Conservation (phyloP, 345 rosid genomes). For the Euphorbia tirucalli region DNA sequence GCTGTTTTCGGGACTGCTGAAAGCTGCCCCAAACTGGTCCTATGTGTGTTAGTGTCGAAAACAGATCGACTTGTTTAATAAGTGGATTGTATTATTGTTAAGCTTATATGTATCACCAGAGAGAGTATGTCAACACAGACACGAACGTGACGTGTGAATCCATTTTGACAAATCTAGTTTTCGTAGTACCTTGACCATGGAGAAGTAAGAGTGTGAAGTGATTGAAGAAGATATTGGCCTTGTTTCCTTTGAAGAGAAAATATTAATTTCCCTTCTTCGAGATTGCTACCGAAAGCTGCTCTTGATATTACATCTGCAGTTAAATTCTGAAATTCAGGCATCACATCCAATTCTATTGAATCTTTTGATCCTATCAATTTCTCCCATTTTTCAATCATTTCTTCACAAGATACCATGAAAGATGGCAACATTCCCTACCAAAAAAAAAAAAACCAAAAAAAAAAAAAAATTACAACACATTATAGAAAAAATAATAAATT, state of each 20-base stretch:
- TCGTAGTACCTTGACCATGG: not conserved
- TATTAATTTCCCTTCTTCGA: slow-evolving; percentile 24
- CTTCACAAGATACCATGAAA: slow-evolving; percentile 20
- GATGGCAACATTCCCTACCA: slow-evolving; percentile 29
- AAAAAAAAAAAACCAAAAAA: no score
- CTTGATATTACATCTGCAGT: slow-evolving; percentile 31
- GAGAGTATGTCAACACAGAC: no score
- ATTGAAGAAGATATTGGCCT: slow-evolving; percentile 2
- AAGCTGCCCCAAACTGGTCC: no score
- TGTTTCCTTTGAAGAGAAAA: slow-evolving; percentile 28
- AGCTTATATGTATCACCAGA: no score
- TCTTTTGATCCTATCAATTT: slow-evolving; percentile 13
- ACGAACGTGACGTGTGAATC: no score
- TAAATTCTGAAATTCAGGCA: slow-evolving; percentile 26
- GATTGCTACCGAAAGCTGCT: slow-evolving; percentile 30
- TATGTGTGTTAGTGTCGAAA: no score
- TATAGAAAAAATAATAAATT: not conserved
- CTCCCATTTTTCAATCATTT: slow-evolving; percentile 29
- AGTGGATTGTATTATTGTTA: no score
- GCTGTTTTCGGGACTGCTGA: no score
- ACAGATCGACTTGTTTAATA: no score
- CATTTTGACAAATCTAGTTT: no score
- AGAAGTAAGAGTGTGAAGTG: slow-evolving; percentile 2
- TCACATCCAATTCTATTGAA: slow-evolving; percentile 26
- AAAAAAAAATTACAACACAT: not conserved